phyloP scores from a whole-genome alignment of 129 eudicot genomes.

The Flaveria sonorensis region DNA sequence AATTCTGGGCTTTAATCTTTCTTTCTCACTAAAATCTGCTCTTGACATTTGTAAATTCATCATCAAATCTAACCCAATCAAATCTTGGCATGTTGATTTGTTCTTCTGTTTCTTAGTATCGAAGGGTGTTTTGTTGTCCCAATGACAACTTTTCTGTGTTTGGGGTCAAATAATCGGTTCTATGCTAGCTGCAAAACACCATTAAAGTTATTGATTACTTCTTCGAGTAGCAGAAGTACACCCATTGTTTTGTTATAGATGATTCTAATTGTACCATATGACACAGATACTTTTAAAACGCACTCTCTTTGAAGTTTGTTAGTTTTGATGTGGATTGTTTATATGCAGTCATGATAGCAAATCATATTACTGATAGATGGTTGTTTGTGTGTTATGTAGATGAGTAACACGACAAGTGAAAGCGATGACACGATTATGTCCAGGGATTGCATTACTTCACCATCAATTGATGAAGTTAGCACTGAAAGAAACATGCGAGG shows the following conservation, averaged over 20 bases:
- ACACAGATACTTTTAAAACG: background rate
- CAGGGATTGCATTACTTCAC: slow-evolving; percentile 45
- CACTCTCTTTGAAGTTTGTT: background rate
- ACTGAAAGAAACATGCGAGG: slow-evolving; percentile 47
- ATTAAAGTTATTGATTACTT: background rate
- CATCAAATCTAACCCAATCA: background rate
- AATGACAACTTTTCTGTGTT: background rate
- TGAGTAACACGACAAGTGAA: slow-evolving; percentile 69
- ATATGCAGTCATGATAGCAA: background rate
- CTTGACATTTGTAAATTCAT: background rate
- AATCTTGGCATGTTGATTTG: background rate
- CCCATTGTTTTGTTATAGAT: background rate
- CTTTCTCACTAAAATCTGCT: background rate
- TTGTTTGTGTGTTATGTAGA: slow-evolving; percentile 24
- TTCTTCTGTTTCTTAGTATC: background rate
- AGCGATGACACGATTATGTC: slow-evolving; percentile 53
- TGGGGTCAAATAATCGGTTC: background rate
- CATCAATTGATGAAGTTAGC: slow-evolving; percentile 57
- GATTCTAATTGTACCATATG: background rate
- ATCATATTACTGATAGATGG: background rate
- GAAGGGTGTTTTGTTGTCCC: background rate
- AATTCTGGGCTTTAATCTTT: background rate
- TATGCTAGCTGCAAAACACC: background rate
- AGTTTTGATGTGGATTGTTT: background rate
- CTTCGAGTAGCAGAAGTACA: background rate